Base-by-base conservation (phyloP, 2,329 filamentous ascomycete genomes). In the Penicillium sp. region DNA sequence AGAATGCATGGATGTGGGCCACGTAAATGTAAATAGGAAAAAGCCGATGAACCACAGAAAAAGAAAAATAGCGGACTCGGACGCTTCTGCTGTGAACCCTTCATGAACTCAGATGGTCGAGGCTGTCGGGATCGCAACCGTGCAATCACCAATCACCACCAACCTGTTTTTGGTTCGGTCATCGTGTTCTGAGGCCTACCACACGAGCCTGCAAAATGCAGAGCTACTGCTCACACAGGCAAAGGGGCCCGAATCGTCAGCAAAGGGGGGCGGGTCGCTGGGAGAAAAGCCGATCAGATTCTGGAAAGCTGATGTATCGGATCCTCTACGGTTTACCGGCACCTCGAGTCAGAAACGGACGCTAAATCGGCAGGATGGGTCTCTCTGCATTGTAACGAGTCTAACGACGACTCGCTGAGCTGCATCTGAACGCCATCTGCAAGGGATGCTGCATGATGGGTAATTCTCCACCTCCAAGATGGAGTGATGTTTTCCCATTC, bases 271-370 rank as follows among this genome's bases (percentile, higher is more conserved):
- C 50, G 29, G 56, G 64, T 69, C 62, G 62, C 66, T 65, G 63
- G 64, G 35, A 61, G 62, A 65, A 67, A 58, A 51, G 61, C 41
- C 35, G 66, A 68, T 68, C 56, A 53, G 61, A 58, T 69, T 69
- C 67, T 69, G 64, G 67, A 69, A 69, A 62, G 57, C 8, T 60
- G 67, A 66, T 60, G 60, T 58, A 62, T 67, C 64, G 35, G 57
- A 57, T 64, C 35, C 15, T 41, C 52, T 57, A 44, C 41, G 31
- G 26, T 41, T 56, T 57, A 44, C 41, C 35, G 26, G 23, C 48
- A 26, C 19, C 21, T 38, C 48, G 17, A 58, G 48, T 57, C 60
- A 56, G 51, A 57, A 46, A 58, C 58, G 58, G 35, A 58, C 56
- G 49, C 51, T 51, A 54, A 55, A 63, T 67, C 63, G 65, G 53